Conservation (phyloP, 129 eudicot genomes). For the Saussurea involucrata region DNA sequence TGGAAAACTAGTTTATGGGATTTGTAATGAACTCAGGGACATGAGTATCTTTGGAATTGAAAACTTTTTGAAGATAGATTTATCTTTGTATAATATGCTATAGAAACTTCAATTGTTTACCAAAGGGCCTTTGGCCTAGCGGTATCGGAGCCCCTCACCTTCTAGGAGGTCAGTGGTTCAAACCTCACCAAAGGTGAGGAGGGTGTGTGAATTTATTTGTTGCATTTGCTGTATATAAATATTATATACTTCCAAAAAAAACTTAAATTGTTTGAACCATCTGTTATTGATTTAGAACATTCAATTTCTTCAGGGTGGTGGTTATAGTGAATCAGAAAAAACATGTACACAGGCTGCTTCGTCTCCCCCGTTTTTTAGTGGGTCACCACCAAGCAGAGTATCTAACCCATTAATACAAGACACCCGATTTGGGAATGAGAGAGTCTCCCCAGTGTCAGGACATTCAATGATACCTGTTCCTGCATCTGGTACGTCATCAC, state of each 20-base stretch:
- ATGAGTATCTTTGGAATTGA: neutral
- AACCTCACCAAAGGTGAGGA: no score
- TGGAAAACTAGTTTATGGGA: neutral
- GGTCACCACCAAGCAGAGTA: conserved; percentile 95
- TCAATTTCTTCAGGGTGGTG: conserved; percentile 40
- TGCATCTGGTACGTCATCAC: conserved; percentile 32
- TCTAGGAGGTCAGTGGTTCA: no score
- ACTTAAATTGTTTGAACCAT: neutral
- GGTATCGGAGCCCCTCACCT: no score
- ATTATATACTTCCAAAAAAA: no score
- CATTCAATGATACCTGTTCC: conserved; percentile 31
- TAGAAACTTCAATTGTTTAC: neutral
- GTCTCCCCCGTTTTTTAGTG: conserved; percentile 81
- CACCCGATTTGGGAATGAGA: conserved; percentile 60
- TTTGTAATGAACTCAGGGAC: neutral
- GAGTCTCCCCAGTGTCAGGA: conserved; percentile 42
- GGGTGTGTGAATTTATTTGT: no score
- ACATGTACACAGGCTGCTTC: conserved; percentile 47
- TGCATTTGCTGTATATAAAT: no score
- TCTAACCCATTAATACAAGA: conserved; percentile 91
- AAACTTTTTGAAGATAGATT: neutral
- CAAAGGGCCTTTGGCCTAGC: no score
- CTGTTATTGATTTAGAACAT: neutral
- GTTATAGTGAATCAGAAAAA: conserved; percentile 40
- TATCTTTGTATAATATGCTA: neutral